phyloP scores from a whole-genome alignment of 306 rosid species.

The Sechiopsis laciniata region DNA sequence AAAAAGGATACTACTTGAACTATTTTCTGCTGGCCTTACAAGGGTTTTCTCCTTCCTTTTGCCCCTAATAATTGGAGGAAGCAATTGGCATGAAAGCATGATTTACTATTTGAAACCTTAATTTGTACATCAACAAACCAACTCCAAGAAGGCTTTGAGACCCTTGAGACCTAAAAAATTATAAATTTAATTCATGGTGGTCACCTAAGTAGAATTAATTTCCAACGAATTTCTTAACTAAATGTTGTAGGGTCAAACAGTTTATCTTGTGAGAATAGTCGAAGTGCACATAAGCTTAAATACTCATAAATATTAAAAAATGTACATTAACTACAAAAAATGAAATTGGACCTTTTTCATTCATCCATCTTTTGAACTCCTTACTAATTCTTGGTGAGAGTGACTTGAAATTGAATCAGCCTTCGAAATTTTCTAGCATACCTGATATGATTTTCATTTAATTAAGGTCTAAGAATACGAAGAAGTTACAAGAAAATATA shows the following conservation, averaged over 20 bases:
- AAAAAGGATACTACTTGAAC: not conserved
- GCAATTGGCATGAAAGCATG: conserved; percentile 9
- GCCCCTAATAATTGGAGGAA: conserved; percentile 4
- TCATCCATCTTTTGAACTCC: not conserved
- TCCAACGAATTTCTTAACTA: too few relatives aligned
- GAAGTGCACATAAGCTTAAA: too few relatives aligned
- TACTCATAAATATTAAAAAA: too few relatives aligned
- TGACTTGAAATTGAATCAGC: not conserved
- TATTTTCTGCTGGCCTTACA: not conserved
- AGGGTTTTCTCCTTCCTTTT: conserved; percentile 10
- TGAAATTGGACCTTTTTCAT: not conserved
- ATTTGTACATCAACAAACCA: not conserved
- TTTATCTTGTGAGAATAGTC: too few relatives aligned
- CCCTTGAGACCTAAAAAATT: too few relatives aligned
- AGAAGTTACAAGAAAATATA: not conserved
- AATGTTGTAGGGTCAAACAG: too few relatives aligned
- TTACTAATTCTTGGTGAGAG: not conserved
- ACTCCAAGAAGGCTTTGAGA: too few relatives aligned
- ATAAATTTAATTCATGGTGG: too few relatives aligned
- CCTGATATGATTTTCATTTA: not conserved
- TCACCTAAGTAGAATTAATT: too few relatives aligned
- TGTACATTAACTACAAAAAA: not conserved
- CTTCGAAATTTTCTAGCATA: conserved; percentile 1
- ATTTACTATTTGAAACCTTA: conserved; percentile 6
- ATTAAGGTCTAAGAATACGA: not conserved